Conservation (phyloP, 1,284 basidiomycete genomes). For the Cutaneotrichosporon mucoides region DNA sequence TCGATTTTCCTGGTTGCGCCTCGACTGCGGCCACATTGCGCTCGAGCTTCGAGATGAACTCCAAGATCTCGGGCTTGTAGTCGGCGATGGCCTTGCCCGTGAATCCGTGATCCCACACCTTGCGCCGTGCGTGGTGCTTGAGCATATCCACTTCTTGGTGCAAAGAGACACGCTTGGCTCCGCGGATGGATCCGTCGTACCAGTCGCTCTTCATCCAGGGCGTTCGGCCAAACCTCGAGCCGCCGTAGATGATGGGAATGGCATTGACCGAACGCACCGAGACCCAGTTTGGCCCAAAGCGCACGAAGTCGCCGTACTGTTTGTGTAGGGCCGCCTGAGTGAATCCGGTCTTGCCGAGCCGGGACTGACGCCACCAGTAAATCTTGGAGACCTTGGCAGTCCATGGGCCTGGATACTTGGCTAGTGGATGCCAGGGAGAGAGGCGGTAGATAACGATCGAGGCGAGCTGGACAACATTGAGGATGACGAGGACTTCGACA, state of each 20-base stretch:
- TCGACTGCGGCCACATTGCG: constrained; percentile 4
- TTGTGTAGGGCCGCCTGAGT: constrained; percentile 8
- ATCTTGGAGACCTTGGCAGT: constrained; percentile 9
- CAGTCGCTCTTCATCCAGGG: constrained; percentile 13
- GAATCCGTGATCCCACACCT: constrained; percentile 12
- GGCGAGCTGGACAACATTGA: neutral
- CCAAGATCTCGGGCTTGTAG: constrained; percentile 11
- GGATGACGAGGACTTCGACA: neutral
- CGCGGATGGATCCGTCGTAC: constrained; percentile 9
- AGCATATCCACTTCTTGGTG: constrained; percentile 7
- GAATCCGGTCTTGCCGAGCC: constrained; percentile 10
- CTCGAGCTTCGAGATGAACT: constrained; percentile 7
- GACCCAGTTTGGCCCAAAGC: constrained; percentile 79
- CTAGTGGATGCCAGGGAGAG: constrained; percentile 13
- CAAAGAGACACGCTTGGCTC: constrained; percentile 3
- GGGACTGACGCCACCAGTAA: constrained; percentile 9
- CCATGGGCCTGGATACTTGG: constrained; percentile 6
- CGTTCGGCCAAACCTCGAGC: constrained; percentile 33
- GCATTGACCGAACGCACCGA: constrained; percentile 76
- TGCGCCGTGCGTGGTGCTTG: constrained; percentile 3
- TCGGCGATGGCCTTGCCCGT: constrained; percentile 8
- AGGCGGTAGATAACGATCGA: constrained; percentile 9
- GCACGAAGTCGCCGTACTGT: constrained; percentile 55
- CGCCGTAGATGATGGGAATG: constrained; percentile 63
- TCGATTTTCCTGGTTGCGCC: neutral